Base-by-base conservation (phyloP, 2,329 filamentous ascomycete species). In the Stenocarpella maydis region DNA sequence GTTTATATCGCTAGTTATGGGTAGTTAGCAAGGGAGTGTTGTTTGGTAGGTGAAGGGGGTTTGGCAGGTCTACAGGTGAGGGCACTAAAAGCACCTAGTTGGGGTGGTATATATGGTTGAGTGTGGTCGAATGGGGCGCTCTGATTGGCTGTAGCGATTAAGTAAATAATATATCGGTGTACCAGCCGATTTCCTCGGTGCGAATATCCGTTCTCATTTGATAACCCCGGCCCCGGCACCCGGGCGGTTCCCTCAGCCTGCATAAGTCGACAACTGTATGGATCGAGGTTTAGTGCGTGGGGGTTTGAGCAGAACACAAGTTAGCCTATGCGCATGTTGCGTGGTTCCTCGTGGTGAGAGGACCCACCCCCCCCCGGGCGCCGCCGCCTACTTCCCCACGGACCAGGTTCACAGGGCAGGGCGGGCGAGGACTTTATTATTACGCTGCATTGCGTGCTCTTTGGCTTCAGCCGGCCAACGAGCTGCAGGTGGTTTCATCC, bases 171-270 rank as follows among this genome's bases (percentile, higher is more conserved):
- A n/a, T n/a, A n/a, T n/a, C n/a, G n/a, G n/a, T n/a, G n/a, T n/a
- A n/a, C n/a, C n/a, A n/a, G n/a, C n/a, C n/a, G n/a, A n/a, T n/a
- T n/a, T n/a, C n/a, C n/a, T n/a, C n/a, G n/a, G n/a, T n/a, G n/a
- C n/a, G n/a, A n/a, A n/a, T n/a, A n/a, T n/a, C n/a, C n/a, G n/a
- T n/a, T n/a, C n/a, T n/a, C n/a, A n/a, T n/a, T n/a, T n/a, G n/a
- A n/a, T n/a, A n/a, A n/a, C n/a, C n/a, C 52, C 52, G 28, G n/a
- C 14, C 28, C 52, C 52, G 37, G 41, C 15, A 21, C 31, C 65
- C 52, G 26, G 31, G 65, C 41, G 65, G 41, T 67, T 39, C 65
- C n/a, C 34, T 21, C 43, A 67, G 65, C 65, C 52, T 49, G 65
- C 65, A 67, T 41, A 31, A 67, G 52, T n/a, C 45, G 50, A 28